phyloP scores from a whole-genome alignment of 345 rosid genomes.

The Ricinus communis region DNA sequence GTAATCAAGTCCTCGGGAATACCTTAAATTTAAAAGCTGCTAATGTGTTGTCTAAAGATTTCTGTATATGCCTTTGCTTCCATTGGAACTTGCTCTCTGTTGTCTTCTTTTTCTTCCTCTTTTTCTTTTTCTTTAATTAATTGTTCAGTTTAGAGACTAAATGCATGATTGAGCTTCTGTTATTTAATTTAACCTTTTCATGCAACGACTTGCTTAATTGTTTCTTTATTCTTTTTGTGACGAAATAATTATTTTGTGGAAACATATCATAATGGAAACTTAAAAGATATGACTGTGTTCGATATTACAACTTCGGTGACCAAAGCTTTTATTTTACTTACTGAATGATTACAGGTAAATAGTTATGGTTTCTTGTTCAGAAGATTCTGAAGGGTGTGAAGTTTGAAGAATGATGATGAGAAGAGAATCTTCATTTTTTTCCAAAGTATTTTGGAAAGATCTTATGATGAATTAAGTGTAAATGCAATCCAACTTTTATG shows the following conservation, averaged over 20 bases:
- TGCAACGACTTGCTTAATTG: background rate
- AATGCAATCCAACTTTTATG: no score
- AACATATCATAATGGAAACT: no score
- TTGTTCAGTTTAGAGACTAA: constrained; percentile 2
- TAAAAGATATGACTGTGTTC: no score
- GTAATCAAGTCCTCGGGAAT: constrained; percentile 16
- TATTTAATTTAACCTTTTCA: background rate
- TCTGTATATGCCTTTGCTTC: background rate
- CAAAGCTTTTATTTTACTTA: no score
- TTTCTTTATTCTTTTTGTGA: background rate
- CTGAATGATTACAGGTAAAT: background rate
- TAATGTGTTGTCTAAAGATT: background rate
- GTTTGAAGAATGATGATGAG: constrained; percentile 1
- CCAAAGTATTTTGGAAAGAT: no score
- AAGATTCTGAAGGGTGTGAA: background rate
- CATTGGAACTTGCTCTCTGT: constrained; percentile 7
- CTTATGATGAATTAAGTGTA: background rate
- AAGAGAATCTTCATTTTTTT: background rate
- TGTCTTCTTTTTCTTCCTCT: no score
- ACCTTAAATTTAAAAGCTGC: constrained; percentile 8
- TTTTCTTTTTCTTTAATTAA: constrained; percentile 11
- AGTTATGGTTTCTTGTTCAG: background rate
- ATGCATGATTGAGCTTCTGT: background rate
- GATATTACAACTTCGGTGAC: no score
- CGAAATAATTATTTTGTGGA: no score